phyloP scores from a whole-genome alignment of 768 basidiomycete species.

The Paxillus involutus region DNA sequence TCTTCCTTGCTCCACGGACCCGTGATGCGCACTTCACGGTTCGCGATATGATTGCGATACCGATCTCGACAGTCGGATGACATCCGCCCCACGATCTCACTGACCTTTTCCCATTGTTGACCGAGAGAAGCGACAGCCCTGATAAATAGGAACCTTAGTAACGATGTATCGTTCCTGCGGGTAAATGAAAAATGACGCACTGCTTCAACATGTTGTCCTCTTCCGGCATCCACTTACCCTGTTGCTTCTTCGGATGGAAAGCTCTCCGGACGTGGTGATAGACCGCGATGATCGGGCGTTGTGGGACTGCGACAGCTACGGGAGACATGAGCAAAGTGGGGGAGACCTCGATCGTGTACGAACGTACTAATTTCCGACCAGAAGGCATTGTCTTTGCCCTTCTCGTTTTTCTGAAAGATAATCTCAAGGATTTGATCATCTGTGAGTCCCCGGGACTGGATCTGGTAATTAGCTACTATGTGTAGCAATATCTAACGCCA shows the following conservation, averaged over 20 bases:
- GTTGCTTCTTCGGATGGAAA: slow-evolving; percentile 66
- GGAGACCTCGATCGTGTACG: neutral
- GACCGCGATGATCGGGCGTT: slow-evolving; percentile 79
- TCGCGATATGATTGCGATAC: slow-evolving; percentile 79
- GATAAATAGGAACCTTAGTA: slow-evolving; percentile 2
- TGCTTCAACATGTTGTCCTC: slow-evolving; percentile 65
- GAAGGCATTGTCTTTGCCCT: slow-evolving; percentile 62
- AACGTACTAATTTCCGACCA: slow-evolving; percentile 79
- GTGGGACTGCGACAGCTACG: slow-evolving; percentile 66
- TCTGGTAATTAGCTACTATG: slow-evolving; percentile 3
- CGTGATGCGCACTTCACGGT: slow-evolving; percentile 58
- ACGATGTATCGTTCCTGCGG: neutral
- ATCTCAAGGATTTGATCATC: slow-evolving; percentile 58
- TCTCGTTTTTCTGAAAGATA: slow-evolving; percentile 68
- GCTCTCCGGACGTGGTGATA: slow-evolving; percentile 77
- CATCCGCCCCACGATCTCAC: slow-evolving; percentile 67
- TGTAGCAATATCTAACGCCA: slow-evolving; percentile 5
- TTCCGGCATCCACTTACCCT: slow-evolving; percentile 66
- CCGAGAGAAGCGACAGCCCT: slow-evolving; percentile 73
- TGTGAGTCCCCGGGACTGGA: slow-evolving; percentile 50
- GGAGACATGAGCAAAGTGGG: slow-evolving; percentile 7
- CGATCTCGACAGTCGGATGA: slow-evolving; percentile 83
- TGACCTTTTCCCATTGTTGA: slow-evolving; percentile 81
- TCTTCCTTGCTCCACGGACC: slow-evolving; percentile 83
- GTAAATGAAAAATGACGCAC: slow-evolving; percentile 39